A percentile compares a stretch with the other conserved stretches of the same genome.
Evolutionary conservation across 2,329 filamentous ascomycete species (phyloP).

Genomic region (Falciphora oryzae): DNA sequence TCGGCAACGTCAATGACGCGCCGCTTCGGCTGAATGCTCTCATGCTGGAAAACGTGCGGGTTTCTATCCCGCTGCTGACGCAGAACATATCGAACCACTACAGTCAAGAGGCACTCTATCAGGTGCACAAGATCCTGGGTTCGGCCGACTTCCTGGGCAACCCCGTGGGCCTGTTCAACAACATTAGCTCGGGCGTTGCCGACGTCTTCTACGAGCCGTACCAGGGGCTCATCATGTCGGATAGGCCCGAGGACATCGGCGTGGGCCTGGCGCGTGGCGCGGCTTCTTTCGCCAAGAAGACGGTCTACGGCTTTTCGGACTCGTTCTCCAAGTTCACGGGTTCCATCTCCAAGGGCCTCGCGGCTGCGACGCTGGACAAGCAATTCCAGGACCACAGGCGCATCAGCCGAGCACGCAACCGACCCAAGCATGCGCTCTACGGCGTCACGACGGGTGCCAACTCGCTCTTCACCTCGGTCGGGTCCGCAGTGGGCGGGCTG

Average conservation of each 20-base stretch:
- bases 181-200: constrained; percentile 91
- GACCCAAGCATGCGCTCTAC: constrained; percentile 94
- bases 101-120: constrained; percentile 90
- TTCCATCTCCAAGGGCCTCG: constrained; percentile 92
- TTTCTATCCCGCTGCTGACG: constrained; percentile 77
- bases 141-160: constrained; percentile 98
- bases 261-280: constrained; percentile 94
- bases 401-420: constrained; percentile 86
- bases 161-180: constrained; percentile 96
- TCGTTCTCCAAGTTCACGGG: constrained; percentile 98
- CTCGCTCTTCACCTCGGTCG: constrained; percentile 86
- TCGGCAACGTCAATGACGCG: constrained; percentile 97
- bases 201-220: constrained; percentile 99
- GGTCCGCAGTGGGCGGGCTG: constrained; percentile 87
- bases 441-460: constrained; percentile 94
- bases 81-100: constrained; percentile 92
- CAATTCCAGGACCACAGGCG: constrained; percentile 96
- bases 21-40: constrained; percentile 90
- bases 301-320: constrained; percentile 94
- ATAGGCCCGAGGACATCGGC: constrained; percentile 90
- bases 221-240: constrained; percentile 90
- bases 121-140: constrained; percentile 94
- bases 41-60: constrained; percentile 89
- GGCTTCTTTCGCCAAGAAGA: constrained; percentile 97
- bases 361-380: constrained; percentile 93